phyloP scores from a whole-genome alignment of 2,329 filamentous ascomycete species.

The Ophiostoma ips region DNA sequence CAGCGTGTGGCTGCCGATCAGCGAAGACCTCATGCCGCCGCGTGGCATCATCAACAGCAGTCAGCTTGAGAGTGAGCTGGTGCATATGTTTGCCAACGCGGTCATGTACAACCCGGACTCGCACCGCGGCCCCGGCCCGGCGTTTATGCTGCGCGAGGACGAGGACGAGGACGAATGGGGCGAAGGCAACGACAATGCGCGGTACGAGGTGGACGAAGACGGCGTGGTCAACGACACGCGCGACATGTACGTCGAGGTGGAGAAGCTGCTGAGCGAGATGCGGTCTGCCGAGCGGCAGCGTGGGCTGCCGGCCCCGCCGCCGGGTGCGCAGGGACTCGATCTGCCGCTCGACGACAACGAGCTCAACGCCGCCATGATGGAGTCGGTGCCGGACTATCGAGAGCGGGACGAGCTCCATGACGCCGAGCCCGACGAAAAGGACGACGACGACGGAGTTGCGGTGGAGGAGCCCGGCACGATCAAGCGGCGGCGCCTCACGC shows the following conservation, averaged over 20 bases:
- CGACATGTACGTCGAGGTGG: constrained; percentile 81
- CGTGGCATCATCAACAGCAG: constrained; percentile 84
- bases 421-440: neutral
- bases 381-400: constrained; percentile 6
- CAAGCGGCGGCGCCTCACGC: constrained; percentile 16
- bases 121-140: constrained; percentile 51
- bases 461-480: constrained; percentile 12
- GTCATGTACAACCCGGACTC: constrained; percentile 96
- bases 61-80: constrained; percentile 83
- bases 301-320: constrained; percentile 23
- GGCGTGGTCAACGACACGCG: constrained; percentile 76
- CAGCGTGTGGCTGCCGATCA: constrained; percentile 52
- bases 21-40: constrained; percentile 67
- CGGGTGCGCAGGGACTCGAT: constrained; percentile 12
- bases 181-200: constrained; percentile 28
- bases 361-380: neutral
- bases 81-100: constrained; percentile 95
- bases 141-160: constrained; percentile 36
- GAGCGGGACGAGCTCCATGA: constrained; percentile 8
- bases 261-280: constrained; percentile 63
- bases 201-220: constrained; percentile 63
- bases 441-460: neutral
- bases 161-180: constrained; percentile 22
- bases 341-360: constrained; percentile 7
- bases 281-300: constrained; percentile 54